Percentiles rank a stretch among this genome's conserved stretches.
Conservation (phyloP, 139 green algal species). For the Desmodesmus armatus region DNA sequence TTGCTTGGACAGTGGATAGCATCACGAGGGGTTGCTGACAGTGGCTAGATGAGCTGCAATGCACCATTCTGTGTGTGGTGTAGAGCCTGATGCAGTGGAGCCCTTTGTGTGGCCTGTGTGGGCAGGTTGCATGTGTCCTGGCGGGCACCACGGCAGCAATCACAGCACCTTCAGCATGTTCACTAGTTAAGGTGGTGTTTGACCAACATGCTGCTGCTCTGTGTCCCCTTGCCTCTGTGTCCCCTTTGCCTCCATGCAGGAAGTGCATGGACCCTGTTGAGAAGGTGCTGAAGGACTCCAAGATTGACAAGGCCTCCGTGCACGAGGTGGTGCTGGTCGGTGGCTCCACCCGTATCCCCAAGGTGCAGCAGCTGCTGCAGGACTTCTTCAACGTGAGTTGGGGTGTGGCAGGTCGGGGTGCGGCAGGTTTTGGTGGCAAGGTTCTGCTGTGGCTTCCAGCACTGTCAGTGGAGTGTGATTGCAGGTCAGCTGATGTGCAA, state of each 20-base stretch:
- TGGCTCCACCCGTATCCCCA: conserved; percentile 98
- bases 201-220: background rate
- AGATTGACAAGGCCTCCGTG: conserved; percentile 90
- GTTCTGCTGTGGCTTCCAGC: too few relatives aligned
- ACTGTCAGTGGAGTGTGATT: too few relatives aligned
- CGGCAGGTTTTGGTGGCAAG: too few relatives aligned
- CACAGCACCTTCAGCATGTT: too few relatives aligned
- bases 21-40: background rate
- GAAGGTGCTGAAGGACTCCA: conserved; percentile 83
- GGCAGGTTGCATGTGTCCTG: too few relatives aligned
- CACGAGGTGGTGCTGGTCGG: conserved; percentile 97
- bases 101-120: too few relatives aligned
- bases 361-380: conserved; percentile 97
- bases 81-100: too few relatives aligned
- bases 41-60: too few relatives aligned
- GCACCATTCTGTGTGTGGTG: too few relatives aligned
- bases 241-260: conserved; percentile 44
- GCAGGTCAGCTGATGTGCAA: too few relatives aligned
- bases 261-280: conserved; percentile 98
- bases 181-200: background rate
- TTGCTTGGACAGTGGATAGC: background rate
- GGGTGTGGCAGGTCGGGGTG: too few relatives aligned
- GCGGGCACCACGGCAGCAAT: too few relatives aligned
- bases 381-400: conserved; percentile 99
- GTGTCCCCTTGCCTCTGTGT: background rate